Evolutionary conservation across 352 stramenopile genomes (phyloP), one percentile per base, ranked within the genome.

Genomic region (Elongisporangium anandrum): DNA sequence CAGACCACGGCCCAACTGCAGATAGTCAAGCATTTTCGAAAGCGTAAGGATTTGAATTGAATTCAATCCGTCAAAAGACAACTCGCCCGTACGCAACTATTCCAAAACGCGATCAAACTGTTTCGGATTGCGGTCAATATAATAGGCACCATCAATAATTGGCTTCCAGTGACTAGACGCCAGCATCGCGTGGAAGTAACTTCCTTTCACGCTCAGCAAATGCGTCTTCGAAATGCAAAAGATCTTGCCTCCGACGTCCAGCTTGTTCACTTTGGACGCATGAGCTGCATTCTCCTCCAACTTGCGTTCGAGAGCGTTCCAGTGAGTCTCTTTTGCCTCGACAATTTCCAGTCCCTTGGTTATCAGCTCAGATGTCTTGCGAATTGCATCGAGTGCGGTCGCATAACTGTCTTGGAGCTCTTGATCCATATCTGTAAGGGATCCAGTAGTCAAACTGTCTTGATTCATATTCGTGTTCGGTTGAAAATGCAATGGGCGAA

Each of bases 181-280:
- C 1, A 45, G 34, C 34, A 45, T 45, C 8, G 22, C 49, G 6
- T 26, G 22, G 17, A 53, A 53, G 49, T 26, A 53, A 13, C 22
- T 53, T 1, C 49, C 19, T 22, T 53, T 15, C 16, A 53, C 19
- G 8, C 22, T 2, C 6, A 26, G 8, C 4, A 53, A 17, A 26
- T 26, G 10, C 1, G 7, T 26, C 8, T 26, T 26, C 2, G 1
- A 2, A 15, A 53, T 53, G 22, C 20, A 26, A 13, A 26, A 53
- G 49, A 53, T 53, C 49, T 26, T 62, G 47, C 17, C 53, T 38
- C 39, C 56, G 47, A 54, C 54, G 24, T 41, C 13, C 4, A 41
- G 29, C 29, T 41, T 13, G 29, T 15, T 15, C 29, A 41, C 1
- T 15, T 41, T 8, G 9, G 29, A 41, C 5, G 29, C 9, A 15